phyloP scores from a whole-genome alignment of 2,329 filamentous ascomycete genomes.

The Claviceps capensis region DNA sequence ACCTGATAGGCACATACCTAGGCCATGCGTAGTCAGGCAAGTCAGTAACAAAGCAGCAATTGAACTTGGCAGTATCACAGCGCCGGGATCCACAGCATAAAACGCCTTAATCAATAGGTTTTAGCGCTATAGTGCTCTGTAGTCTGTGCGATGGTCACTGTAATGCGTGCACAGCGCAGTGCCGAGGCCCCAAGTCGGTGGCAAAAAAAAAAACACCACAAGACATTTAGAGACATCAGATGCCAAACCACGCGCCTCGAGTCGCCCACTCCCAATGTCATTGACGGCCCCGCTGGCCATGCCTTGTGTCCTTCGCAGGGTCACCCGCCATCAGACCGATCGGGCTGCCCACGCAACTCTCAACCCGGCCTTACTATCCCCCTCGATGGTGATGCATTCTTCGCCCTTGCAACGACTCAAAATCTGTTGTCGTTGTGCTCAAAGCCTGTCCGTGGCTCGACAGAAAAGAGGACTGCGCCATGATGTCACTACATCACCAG shows the following conservation, averaged over 20 bases:
- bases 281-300: neutral
- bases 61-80: too few species aligned
- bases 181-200: too few species aligned
- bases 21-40: too few species aligned
- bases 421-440: slow-evolving; percentile 1
- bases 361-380: neutral
- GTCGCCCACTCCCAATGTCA: neutral
- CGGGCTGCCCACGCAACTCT: neutral
- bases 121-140: too few species aligned
- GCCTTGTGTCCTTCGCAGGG: neutral
- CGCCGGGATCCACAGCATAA: too few species aligned
- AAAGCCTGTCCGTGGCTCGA: neutral
- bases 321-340: neutral
- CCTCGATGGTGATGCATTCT: neutral
- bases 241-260: neutral
- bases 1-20: too few species aligned
- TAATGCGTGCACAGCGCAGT: too few species aligned
- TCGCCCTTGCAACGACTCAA: neutral
- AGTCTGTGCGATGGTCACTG: too few species aligned
- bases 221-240: too few species aligned
- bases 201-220: too few species aligned
- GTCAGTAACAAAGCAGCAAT: too few species aligned
- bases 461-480: neutral
- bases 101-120: too few species aligned
- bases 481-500: neutral